These are phyloP conservation scores for Fusarium sp. DNA, from an alignment of 2,329 filamentous ascomycete species.

Conservation along the genomic window DNA sequence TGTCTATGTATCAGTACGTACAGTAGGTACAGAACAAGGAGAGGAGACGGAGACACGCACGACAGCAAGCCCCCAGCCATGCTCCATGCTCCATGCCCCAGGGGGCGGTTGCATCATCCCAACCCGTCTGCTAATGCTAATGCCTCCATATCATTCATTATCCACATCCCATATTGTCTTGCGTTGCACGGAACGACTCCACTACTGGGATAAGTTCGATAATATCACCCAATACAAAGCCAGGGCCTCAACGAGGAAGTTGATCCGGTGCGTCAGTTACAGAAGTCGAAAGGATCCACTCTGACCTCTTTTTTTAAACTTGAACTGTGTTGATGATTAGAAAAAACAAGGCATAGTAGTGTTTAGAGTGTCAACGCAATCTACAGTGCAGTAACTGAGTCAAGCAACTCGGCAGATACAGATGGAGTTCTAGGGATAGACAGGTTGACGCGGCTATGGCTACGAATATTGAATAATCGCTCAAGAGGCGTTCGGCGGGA, in stretches of 20 bases:
- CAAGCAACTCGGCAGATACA: neutral
- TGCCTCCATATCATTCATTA: neutral
- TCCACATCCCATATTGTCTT: neutral
- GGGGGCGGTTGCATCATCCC: constrained; percentile 42
- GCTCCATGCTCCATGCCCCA: constrained; percentile 32
- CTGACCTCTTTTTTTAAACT: neutral
- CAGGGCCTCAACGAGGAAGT: constrained; percentile 37
- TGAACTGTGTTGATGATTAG: neutral
- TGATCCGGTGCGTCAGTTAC: constrained; percentile 36
- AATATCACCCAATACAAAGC: constrained; percentile 31
- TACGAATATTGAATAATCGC: constrained; percentile 19
- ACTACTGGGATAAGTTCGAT: constrained; percentile 24
- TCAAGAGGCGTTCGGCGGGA: neutral
- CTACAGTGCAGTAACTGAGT: constrained; percentile 21
- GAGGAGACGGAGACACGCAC: neutral
- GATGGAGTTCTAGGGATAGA: neutral
- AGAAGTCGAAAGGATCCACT: constrained; percentile 21
- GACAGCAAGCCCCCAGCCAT: neutral
- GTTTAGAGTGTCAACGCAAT: constrained; percentile 19
- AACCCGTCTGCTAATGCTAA: constrained; percentile 16
- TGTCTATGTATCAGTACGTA: constrained; percentile 5
- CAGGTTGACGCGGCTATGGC: constrained; percentile 19
- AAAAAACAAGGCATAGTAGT: constrained; percentile 26
- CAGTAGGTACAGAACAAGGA: neutral
- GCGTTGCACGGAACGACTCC: constrained; percentile 24